These are phyloP conservation scores for Psidium friedrichsthalianum DNA, from an alignment of 345 rosid genomes.

Conservation along the genomic window DNA sequence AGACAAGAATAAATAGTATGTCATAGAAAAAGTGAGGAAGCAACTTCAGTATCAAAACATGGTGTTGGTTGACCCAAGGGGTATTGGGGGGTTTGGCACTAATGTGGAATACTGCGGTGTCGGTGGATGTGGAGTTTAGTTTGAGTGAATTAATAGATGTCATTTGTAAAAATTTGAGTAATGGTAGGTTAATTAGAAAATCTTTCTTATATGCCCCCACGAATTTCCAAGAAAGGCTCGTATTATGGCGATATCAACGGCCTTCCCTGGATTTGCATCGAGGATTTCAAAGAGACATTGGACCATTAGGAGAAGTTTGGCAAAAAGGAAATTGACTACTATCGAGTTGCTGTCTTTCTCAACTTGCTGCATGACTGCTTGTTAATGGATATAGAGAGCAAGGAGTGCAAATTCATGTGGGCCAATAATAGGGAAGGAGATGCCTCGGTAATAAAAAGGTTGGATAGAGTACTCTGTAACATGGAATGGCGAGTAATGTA, in stretches of 20 bases:
- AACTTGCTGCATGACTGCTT: background rate
- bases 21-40: background rate
- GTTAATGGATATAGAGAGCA: background rate
- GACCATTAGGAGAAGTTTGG: background rate
- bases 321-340: background rate
- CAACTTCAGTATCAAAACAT: background rate
- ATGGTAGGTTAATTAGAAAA: too few relatives aligned
- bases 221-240: background rate
- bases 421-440: too few relatives aligned
- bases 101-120: background rate
- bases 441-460: too few relatives aligned
- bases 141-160: background rate
- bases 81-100: background rate
- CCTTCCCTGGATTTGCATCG: background rate
- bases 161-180: background rate
- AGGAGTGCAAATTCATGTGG: too few relatives aligned
- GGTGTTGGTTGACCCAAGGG: background rate
- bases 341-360: background rate
- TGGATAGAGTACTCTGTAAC: too few relatives aligned
- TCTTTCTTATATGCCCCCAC: background rate
- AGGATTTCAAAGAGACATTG: background rate
- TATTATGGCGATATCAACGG: background rate
- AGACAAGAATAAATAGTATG: background rate
- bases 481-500: too few relatives aligned
- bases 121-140: accelerated